phyloP scores from a whole-genome alignment of 140 eudicot genomes.

The Ambrosia hybrid region DNA sequence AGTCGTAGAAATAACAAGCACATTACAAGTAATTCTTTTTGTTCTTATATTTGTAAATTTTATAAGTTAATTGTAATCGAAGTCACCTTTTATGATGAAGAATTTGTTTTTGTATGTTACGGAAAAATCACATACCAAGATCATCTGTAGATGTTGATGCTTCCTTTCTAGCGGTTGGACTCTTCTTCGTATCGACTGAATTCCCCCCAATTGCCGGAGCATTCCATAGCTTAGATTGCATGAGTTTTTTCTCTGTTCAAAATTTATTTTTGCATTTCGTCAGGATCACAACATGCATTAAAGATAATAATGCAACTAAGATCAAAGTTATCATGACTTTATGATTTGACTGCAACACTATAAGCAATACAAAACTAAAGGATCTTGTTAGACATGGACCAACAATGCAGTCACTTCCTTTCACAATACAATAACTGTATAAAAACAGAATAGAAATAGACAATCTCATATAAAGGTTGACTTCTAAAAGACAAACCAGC shows the following conservation, averaged over 20 bases:
- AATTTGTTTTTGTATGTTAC: background rate
- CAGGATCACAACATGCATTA: no score
- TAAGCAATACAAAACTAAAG: no score
- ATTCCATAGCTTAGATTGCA: slow-evolving; percentile 75
- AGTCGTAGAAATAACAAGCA: background rate
- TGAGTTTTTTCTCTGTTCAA: slow-evolving; percentile 72
- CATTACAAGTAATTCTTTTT: background rate
- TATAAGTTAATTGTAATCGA: background rate
- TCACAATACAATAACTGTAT: no score
- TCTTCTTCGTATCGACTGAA: slow-evolving; percentile 43
- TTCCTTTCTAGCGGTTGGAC: slow-evolving; percentile 48
- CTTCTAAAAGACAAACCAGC: no score
- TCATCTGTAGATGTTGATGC: slow-evolving; percentile 89
- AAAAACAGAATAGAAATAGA: no score
- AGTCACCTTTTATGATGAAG: background rate
- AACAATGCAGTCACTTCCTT: no score
- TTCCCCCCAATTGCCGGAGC: slow-evolving; percentile 45
- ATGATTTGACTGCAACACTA: no score
- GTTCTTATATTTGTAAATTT: background rate
- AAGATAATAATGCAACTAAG: no score
- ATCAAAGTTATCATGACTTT: no score
- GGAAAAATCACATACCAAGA: slow-evolving; percentile 53
- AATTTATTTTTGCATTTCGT: background rate
- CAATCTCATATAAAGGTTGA: no score
- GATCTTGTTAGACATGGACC: no score